Conservation (phyloP, 805 yeast genomes). For the Suhomyces pyralidae region DNA sequence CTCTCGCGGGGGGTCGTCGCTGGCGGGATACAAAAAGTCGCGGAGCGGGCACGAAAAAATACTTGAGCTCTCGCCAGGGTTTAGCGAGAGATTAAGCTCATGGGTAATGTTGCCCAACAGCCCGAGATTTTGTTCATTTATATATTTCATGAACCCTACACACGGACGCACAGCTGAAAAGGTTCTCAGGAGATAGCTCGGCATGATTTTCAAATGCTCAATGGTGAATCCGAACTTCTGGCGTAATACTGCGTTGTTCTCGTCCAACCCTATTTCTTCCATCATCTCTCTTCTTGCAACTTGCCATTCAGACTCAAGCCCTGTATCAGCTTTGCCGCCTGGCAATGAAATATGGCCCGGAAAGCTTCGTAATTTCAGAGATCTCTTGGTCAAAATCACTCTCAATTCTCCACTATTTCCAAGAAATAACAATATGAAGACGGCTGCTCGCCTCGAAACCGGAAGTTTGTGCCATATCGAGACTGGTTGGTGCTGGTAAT, state of each 20-base stretch:
- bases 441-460: conserved; percentile 59
- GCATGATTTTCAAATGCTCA: conserved; percentile 61
- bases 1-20: conserved; percentile 21
- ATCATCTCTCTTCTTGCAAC: conserved; percentile 79
- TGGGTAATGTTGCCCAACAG: conserved; percentile 21
- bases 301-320: conserved; percentile 62
- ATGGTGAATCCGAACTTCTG: conserved; percentile 52
- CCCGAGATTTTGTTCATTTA: conserved; percentile 17
- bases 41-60: conserved; percentile 67
- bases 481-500: conserved; percentile 25
- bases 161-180: conserved; percentile 82
- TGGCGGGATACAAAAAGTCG: conserved; percentile 48
- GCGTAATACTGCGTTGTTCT: conserved; percentile 42
- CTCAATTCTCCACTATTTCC: conserved; percentile 74
- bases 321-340: conserved; percentile 85
- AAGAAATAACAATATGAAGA: conserved; percentile 67
- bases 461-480: conserved; percentile 69
- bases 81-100: conserved; percentile 39
- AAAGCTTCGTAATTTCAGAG: conserved; percentile 64
- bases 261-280: conserved; percentile 80
- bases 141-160: conserved; percentile 52
- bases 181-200: conserved; percentile 79
- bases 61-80: conserved; percentile 75
- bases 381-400: conserved; percentile 75
- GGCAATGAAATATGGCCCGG: conserved; percentile 92